Evolutionary conservation across 306 rosid species (phyloP).

Genomic region (Boehmeria nivea): DNA sequence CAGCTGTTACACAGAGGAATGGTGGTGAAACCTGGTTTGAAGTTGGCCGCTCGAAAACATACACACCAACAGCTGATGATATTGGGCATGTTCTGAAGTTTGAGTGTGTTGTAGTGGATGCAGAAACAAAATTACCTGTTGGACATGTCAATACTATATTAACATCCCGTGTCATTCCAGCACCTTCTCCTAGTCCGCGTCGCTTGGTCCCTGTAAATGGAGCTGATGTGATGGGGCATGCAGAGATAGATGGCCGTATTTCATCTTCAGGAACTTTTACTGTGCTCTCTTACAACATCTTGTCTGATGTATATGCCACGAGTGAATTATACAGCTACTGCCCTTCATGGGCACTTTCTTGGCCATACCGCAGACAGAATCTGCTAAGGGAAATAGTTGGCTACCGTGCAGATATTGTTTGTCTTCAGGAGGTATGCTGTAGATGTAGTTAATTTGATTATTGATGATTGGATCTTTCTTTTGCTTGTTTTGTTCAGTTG

Average conservation of each 20-base stretch:
- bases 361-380: conserved; percentile 99
- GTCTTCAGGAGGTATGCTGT: conserved; percentile 91
- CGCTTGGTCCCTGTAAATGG: conserved; percentile 51
- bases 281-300: conserved; percentile 87
- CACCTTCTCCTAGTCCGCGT: conserved; percentile 91
- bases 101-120: conserved; percentile 83
- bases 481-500: background rate
- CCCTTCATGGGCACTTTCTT: conserved; percentile 98
- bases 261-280: conserved; percentile 75
- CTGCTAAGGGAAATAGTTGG: conserved; percentile 89
- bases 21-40: conserved; percentile 95
- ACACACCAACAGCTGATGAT: conserved; percentile 86
- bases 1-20: conserved; percentile 65
- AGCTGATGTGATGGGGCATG: conserved; percentile 63
- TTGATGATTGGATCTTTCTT: background rate
- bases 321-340: conserved; percentile 75
- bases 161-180: conserved; percentile 91
- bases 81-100: conserved; percentile 88
- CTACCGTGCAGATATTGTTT: conserved; percentile 87
- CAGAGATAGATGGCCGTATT: conserved; percentile 69
- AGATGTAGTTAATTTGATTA: conserved; percentile 5
- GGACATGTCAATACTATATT: conserved; percentile 61
- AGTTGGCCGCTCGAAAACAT: conserved; percentile 72
- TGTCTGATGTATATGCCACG: conserved; percentile 81
- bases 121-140: conserved; percentile 58